Conservation (phyloP, 2,329 filamentous ascomycete species). For the Penicillium janthinellum region DNA sequence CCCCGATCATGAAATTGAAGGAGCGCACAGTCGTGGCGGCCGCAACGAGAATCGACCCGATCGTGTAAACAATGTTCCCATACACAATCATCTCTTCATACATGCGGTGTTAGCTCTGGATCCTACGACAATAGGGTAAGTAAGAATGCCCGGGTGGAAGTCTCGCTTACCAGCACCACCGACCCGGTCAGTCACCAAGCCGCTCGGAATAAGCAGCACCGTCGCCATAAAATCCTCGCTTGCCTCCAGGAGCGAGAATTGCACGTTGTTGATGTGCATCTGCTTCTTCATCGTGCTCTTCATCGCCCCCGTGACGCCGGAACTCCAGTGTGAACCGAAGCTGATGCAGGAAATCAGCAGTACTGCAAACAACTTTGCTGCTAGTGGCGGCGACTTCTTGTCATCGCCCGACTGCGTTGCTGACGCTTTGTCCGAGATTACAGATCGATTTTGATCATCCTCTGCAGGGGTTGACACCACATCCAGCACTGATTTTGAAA, state of each 20-base stretch:
- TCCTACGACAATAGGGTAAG: not conserved
- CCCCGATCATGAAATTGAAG: slow-evolving; percentile 63
- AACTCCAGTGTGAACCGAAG: slow-evolving; percentile 63
- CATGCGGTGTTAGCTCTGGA: not conserved
- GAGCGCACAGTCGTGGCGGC: slow-evolving; percentile 58
- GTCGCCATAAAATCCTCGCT: slow-evolving; percentile 66
- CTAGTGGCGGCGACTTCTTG: slow-evolving; percentile 28
- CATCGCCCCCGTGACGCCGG: slow-evolving; percentile 62
- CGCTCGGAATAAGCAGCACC: slow-evolving; percentile 56
- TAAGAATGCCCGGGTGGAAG: not conserved
- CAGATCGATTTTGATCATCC: not conserved
- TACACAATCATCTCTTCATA: slow-evolving; percentile 56
- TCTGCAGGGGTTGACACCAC: slow-evolving; percentile 4
- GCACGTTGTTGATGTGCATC: slow-evolving; percentile 61
- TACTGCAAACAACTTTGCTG: slow-evolving; percentile 49
- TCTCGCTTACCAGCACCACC: slow-evolving; percentile 54
- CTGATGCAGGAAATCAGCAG: slow-evolving; percentile 52
- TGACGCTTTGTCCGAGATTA: not conserved
- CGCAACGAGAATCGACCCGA: slow-evolving; percentile 62
- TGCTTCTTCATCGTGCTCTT: slow-evolving; percentile 64
- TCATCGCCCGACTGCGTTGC: slow-evolving; percentile 13
- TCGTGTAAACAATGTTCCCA: slow-evolving; percentile 62
- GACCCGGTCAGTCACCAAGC: slow-evolving; percentile 59
- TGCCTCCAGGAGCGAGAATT: slow-evolving; percentile 61
- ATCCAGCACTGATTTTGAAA: not conserved